Evolutionary conservation across 257 asterid species (phyloP).

Genomic region (Scutellaria galericulata): DNA sequence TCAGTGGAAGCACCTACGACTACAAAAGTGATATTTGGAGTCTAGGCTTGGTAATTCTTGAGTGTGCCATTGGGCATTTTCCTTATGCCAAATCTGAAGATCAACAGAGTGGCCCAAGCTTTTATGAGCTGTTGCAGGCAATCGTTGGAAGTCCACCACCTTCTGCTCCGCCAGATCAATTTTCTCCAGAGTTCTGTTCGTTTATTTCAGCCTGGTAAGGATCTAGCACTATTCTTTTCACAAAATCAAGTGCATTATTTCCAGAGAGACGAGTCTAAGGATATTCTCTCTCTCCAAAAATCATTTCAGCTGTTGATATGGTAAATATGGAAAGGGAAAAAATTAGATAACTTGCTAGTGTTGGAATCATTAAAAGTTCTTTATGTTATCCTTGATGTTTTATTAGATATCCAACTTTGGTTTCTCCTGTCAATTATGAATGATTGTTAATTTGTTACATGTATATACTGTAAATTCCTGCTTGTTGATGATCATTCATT

Average conservation of each 20-base stretch:
- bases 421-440: background rate
- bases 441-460: background rate
- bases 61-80: conserved; percentile 96
- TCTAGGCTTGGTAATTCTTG: conserved; percentile 86
- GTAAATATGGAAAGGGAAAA: no score
- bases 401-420: no score
- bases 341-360: no score
- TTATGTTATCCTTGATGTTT: no score
- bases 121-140: conserved; percentile 93
- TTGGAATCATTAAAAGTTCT: no score
- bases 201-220: conserved; percentile 82
- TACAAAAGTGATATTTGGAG: conserved; percentile 64
- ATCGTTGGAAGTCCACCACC: conserved; percentile 96
- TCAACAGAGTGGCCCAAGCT: conserved; percentile 85
- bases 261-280: background rate
- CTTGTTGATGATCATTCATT: background rate
- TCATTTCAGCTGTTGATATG: no score
- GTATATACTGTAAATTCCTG: background rate
- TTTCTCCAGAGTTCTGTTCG: conserved; percentile 63
- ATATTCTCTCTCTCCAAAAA: no score
- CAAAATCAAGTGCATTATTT: background rate
- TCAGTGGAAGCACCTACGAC: conserved; percentile 91
- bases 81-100: conserved; percentile 95
- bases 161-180: conserved; percentile 82
- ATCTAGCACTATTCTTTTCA: conserved; percentile 10